Evolutionary conservation across 2,329 filamentous ascomycete species (phyloP).

Genomic region (Colletotrichum siamense): DNA sequence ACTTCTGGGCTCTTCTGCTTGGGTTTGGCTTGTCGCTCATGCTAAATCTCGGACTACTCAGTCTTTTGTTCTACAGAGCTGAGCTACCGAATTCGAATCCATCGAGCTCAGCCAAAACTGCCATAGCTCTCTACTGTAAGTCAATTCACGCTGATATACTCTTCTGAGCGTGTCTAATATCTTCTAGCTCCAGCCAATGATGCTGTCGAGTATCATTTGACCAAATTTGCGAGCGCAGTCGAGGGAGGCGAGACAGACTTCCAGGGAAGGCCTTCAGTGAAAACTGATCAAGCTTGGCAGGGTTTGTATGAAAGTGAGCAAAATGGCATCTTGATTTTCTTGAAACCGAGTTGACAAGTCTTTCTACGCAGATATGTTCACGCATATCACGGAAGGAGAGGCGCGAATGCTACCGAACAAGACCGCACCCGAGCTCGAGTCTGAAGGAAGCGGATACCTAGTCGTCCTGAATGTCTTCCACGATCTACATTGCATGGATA

Average conservation of each 20-base stretch:
- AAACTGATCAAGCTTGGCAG: background rate
- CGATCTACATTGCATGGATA: background rate
- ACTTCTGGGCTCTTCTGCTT: background rate
- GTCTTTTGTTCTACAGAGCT: background rate
- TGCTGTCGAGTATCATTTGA: background rate
- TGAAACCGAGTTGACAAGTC: background rate
- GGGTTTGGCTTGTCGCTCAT: background rate
- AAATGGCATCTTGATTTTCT: background rate
- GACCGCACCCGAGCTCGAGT: background rate
- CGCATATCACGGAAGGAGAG: background rate
- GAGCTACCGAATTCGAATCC: too few species aligned
- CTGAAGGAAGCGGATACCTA: background rate
- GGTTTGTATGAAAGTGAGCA: background rate
- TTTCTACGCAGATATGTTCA: background rate
- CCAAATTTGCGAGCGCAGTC: background rate
- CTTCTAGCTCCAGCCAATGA: background rate
- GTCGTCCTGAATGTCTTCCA: background rate
- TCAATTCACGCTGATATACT: background rate
- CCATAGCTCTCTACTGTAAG: background rate
- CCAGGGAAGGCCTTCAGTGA: background rate
- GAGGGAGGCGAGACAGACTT: background rate
- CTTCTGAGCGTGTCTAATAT: background rate
- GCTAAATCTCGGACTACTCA: background rate
- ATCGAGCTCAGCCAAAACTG: background rate
- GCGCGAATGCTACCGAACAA: background rate